Percentiles rank a stretch among this genome's conserved stretches.
phyloP scores from a whole-genome alignment of 768 basidiomycete species.

The Tephrocybe sp. region DNA sequence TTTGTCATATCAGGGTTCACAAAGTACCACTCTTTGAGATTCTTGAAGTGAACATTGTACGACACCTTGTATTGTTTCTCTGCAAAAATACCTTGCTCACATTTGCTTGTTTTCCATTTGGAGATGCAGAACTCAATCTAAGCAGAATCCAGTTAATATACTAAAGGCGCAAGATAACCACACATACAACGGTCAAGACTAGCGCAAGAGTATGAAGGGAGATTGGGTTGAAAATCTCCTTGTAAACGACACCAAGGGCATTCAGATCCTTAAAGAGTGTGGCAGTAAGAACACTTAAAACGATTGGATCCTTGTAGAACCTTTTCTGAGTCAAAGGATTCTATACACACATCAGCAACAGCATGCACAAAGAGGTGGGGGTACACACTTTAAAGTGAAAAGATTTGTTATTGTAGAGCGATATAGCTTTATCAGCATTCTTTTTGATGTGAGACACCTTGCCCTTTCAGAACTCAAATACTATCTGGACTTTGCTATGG shows the following conservation, averaged over 20 bases:
- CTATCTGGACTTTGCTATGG: background rate
- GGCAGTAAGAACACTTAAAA: background rate
- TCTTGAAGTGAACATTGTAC: background rate
- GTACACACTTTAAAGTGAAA: background rate
- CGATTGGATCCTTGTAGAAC: background rate
- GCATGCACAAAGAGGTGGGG: background rate
- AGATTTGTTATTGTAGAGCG: background rate
- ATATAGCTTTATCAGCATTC: background rate
- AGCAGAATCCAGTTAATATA: background rate
- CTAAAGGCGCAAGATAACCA: background rate
- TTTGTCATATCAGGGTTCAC: slow-evolving; percentile 1
- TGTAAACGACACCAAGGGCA: background rate
- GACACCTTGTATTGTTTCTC: background rate
- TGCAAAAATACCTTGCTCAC: background rate
- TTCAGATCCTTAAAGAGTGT: background rate
- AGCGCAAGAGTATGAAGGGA: background rate
- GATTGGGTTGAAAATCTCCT: background rate
- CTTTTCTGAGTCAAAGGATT: background rate
- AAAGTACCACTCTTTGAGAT: slow-evolving; percentile 1
- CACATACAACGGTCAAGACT: background rate
- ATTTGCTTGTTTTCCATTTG: background rate
- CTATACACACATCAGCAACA: background rate
- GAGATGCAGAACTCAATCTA: slow-evolving; percentile 4
- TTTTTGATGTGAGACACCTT: background rate
- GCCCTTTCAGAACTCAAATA: background rate